These are phyloP conservation scores for Skeletonema costatum DNA, from an alignment of 108 stramenopile genomes.

Conservation along the genomic window DNA sequence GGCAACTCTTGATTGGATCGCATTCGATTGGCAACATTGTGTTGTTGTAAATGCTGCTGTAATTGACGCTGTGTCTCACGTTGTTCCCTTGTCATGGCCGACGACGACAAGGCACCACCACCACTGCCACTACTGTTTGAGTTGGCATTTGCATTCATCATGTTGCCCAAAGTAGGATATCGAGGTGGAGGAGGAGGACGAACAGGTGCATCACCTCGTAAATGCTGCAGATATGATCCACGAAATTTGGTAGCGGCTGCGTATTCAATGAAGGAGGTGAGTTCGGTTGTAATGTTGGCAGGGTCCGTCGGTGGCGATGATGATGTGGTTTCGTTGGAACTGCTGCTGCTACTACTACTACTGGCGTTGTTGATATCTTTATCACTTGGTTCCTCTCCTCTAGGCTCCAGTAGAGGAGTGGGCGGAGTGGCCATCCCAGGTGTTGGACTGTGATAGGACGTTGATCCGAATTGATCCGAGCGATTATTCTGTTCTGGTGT, in stretches of 20 bases:
- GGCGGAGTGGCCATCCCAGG: not conserved
- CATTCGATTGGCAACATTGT: not conserved
- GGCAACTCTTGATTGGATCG: not conserved
- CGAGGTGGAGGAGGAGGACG: not conserved
- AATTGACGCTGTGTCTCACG: slow-evolving; percentile 35
- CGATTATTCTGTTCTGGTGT: not conserved
- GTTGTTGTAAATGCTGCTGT: slow-evolving; percentile 31
- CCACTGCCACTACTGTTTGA: not conserved
- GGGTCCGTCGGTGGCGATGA: not conserved
- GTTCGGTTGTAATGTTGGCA: slow-evolving; percentile 36
- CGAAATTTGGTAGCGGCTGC: slow-evolving; percentile 59
- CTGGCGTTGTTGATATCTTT: not conserved
- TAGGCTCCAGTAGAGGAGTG: not conserved
- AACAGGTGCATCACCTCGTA: slow-evolving; percentile 37
- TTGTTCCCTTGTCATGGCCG: slow-evolving; percentile 20
- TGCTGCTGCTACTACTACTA: not conserved
- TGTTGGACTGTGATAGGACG: not conserved
- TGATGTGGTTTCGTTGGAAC: not conserved
- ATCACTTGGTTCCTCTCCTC: not conserved
- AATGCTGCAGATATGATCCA: slow-evolving; percentile 70
- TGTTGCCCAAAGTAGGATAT: not conserved
- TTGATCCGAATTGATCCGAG: not conserved
- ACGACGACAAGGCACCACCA: not conserved
- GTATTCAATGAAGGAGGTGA: slow-evolving; percentile 68
- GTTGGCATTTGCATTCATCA: slow-evolving; percentile 7